These are phyloP conservation scores for Fraxinus sp. DNA, from an alignment of 305 asterid genomes.

Conservation along the genomic window DNA sequence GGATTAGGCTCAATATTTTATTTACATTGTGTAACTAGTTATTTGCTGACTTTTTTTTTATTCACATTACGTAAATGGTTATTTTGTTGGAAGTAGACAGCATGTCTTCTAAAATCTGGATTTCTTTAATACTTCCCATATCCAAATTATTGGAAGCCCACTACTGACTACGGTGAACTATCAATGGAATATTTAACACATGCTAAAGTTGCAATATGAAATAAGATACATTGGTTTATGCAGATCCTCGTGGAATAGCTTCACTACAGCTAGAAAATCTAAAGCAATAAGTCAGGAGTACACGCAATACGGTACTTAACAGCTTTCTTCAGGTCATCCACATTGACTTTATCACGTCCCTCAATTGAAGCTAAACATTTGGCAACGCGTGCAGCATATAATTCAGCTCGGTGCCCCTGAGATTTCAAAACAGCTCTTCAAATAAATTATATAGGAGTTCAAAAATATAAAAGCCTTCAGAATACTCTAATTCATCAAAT, in stretches of 20 bases:
- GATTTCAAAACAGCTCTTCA: conserved; percentile 24
- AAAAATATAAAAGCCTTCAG: background rate
- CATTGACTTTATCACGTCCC: conserved; percentile 85
- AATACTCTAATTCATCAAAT: conserved; percentile 6
- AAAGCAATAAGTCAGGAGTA: conserved; percentile 19
- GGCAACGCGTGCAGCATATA: conserved; percentile 97
- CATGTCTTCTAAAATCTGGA: background rate
- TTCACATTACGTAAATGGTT: background rate
- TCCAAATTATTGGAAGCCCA: background rate
- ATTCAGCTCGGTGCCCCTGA: conserved; percentile 99
- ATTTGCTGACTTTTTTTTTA: background rate
- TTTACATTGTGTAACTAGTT: background rate
- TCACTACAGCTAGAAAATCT: background rate
- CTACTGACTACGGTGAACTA: background rate
- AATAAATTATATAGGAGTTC: background rate
- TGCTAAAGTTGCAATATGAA: background rate
- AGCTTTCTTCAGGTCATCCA: conserved; percentile 93
- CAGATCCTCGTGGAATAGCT: background rate
- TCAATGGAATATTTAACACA: background rate
- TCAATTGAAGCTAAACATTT: conserved; percentile 93
- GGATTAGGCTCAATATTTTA: background rate
- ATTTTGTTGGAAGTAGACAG: background rate
- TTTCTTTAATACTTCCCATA: background rate
- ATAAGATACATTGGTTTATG: background rate
- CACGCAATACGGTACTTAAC: conserved; percentile 41